Base-by-base conservation (phyloP, 495 filamentous ascomycete genomes). In the Aspergillus mulundensis region DNA sequence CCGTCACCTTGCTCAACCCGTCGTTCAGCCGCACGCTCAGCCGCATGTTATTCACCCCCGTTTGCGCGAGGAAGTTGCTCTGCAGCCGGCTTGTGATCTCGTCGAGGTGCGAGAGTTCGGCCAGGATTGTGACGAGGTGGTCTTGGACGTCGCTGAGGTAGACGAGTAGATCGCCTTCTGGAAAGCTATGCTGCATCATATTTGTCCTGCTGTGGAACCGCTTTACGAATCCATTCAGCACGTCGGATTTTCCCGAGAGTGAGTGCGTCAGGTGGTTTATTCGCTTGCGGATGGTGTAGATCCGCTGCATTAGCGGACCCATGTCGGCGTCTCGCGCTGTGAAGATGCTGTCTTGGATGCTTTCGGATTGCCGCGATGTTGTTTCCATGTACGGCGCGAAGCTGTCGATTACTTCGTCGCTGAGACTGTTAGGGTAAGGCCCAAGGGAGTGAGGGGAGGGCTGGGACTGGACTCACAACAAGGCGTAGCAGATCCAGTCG, bases 401-500 rank as follows among this genome's bases (percentile, higher is more conserved):
- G 34, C 80, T 85, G 73, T 97, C 94, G 63, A 96, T 89, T 59
- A 97, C 96, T 64, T 97, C 87, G 70, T 97, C 93, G 61, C 87
- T 90, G 32, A 14, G 11, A 59, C 0, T 8, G 39, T n/a, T 32
- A 39, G 21, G 10, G 12, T 15, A 3, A 73, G 40, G 34, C 34
- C 45, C 18, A 38, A 21, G 23, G 4, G 38, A 28, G 18, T 1
- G 21, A 18, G n/a, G 40, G 11, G n/a, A n/a, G n/a, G n/a, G n/a
- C n/a, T n/a, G n/a, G n/a, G n/a, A n/a, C n/a, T n/a, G 10, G 30
- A 72, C 85, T 75, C 77, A 90, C 88, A 97, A 95, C 64, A 97
- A 75, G 18, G 93, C 93, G 66, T 97, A 97, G 70, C 94, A 97
- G 63, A 97, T 90, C 93, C 93, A 97, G 67, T 97, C 93, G 60